Evolutionary conservation across 2,329 filamentous ascomycete genomes (phyloP).

Genomic region (Fusarium marasasianum): DNA sequence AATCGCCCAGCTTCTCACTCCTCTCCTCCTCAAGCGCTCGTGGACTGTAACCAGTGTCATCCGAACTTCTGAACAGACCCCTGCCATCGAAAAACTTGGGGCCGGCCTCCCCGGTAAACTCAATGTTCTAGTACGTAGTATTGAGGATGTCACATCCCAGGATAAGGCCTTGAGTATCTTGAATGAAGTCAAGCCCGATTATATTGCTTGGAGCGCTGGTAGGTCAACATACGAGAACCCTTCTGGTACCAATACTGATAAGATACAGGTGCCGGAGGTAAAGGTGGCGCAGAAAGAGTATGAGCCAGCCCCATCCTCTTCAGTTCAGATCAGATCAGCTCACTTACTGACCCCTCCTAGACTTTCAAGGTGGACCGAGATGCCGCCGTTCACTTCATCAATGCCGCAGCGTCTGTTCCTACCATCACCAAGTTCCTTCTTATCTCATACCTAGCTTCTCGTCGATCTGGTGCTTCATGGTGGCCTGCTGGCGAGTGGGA

Average conservation of each 20-base stretch:
- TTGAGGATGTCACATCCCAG: constrained; percentile 75
- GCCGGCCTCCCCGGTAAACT: constrained; percentile 69
- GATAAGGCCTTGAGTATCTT: constrained; percentile 71
- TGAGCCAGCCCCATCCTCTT: neutral
- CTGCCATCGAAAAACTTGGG: constrained; percentile 70
- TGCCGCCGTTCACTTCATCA: constrained; percentile 70
- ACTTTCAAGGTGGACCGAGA: constrained; percentile 70
- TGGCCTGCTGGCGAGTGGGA: constrained; percentile 63
- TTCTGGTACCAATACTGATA: constrained; percentile 6
- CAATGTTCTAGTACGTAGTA: constrained; percentile 73
- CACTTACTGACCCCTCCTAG: constrained; percentile 42
- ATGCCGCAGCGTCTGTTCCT: constrained; percentile 64
- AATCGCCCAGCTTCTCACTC: constrained; percentile 77
- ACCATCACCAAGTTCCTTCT: constrained; percentile 70
- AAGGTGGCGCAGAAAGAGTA: constrained; percentile 63
- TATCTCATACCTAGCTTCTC: constrained; percentile 68
- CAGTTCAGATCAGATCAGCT: neutral
- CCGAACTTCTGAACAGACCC: constrained; percentile 74
- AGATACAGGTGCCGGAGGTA: constrained; percentile 63
- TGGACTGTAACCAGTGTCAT: constrained; percentile 85
- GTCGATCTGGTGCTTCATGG: constrained; percentile 63
- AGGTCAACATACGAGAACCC: constrained; percentile 30
- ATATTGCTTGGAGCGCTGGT: constrained; percentile 76
- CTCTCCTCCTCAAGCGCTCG: constrained; percentile 75
- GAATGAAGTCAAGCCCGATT: constrained; percentile 68